Base-by-base conservation (phyloP, 495 filamentous ascomycete species). In the Collariella sp. region DNA sequence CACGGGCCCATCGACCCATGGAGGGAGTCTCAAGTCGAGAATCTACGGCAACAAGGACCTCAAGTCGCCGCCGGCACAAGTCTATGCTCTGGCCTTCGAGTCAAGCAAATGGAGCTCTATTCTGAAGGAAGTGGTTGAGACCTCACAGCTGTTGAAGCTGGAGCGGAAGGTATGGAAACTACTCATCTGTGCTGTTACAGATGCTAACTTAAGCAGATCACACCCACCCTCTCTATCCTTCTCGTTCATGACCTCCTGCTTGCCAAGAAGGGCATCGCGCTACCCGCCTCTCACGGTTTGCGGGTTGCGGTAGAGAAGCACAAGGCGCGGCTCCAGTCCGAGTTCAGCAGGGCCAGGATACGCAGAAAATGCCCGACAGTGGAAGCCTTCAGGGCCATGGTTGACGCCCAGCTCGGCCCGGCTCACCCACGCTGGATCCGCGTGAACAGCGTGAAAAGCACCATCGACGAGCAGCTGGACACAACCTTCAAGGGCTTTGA, bases 101-200 rank as follows among this genome's bases (percentile, higher is more conserved):
- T 83, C 88, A 2, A 80, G 86, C 41, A 96, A 95, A 84, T 95
- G 94, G 88, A 88, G 88, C 55, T 65, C 76, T 19, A 75, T 96
- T 3, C 71, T 98, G 13, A 87, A 88, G 47, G 89, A 94, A 54
- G 84, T 96, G 3, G 82, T 98, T 64, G 88, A 91, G 47, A 79
- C 76, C 33, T 76, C 89, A 3, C 82, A 81, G 20, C 70, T 95
- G 5, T 71, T 94, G 13, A 73, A 75, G 10, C 57, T 82, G 0
- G 93, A 98, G 71, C 85, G 79, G 43, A 96, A 96, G 82, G 91
- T 95, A 69, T 51, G 38, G 13, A 19, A 44, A 19, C 26, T 20
- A 3, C 24, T 36, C 24, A 10, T 31, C 16, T 51, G n/a, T n/a
- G n/a, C 11, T 5, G 5, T 6, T 45, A n/a, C 6, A 45, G 10